These are phyloP conservation scores for Rhizophora apiculata DNA, from an alignment of 345 rosid species.

Conservation along the genomic window DNA sequence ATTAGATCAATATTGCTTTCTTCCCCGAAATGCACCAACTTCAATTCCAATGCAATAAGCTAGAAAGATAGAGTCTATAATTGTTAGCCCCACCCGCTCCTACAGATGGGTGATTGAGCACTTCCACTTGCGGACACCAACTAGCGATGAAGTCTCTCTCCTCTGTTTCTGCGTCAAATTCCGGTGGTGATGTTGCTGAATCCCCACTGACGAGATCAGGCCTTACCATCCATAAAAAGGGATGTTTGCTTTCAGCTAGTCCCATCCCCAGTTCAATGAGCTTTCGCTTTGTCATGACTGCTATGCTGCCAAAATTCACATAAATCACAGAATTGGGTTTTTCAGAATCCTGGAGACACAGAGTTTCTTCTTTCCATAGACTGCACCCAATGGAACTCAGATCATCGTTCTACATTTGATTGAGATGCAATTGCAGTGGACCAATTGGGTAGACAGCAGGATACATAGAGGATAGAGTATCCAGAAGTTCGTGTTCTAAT, in stretches of 20 bases:
- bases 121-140: constrained; percentile 1
- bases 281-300: background rate
- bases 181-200: background rate
- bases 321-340: too few relatives aligned
- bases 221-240: background rate
- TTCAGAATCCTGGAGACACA: background rate
- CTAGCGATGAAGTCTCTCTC: background rate
- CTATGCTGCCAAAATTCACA: background rate
- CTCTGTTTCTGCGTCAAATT: background rate
- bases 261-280: background rate
- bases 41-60: too few relatives aligned
- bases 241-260: background rate
- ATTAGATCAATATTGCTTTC: too few relatives aligned
- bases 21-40: too few relatives aligned
- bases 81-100: too few relatives aligned
- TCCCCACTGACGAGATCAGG: background rate
- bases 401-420: background rate
- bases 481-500: constrained; percentile 3
- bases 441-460: constrained; percentile 4
- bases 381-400: background rate
- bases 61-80: too few relatives aligned
- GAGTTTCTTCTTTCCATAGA: constrained; percentile 3
- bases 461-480: background rate
- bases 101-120: background rate
- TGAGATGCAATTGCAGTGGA: background rate